Conservation (phyloP, 2,329 filamentous ascomycete genomes). For the Orbilia brochopaga region DNA sequence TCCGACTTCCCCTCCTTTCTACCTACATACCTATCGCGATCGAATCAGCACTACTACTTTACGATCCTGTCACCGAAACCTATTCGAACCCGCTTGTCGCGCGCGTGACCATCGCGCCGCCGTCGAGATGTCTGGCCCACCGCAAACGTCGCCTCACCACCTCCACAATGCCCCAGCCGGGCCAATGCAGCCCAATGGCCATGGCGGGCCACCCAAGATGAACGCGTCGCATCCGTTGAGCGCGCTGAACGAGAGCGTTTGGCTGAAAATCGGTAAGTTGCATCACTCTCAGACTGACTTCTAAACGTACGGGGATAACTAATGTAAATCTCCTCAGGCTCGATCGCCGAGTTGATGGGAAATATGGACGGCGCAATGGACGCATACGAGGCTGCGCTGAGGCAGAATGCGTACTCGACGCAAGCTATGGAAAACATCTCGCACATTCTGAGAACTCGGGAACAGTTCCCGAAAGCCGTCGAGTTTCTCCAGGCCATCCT, state of each 20-base stretch:
- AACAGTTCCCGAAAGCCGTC: slow-evolving; percentile 91
- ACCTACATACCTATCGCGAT: neutral
- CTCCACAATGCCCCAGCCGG: slow-evolving; percentile 71
- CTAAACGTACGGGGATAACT: slow-evolving; percentile 24
- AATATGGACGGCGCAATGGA: slow-evolving; percentile 86
- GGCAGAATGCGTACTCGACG: slow-evolving; percentile 85
- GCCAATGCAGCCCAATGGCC: slow-evolving; percentile 65
- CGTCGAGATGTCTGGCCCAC: slow-evolving; percentile 78
- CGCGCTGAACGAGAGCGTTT: slow-evolving; percentile 82
- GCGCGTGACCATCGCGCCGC: slow-evolving; percentile 77
- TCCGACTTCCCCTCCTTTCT: neutral
- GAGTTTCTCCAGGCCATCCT: slow-evolving; percentile 91
- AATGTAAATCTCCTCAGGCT: slow-evolving; percentile 65
- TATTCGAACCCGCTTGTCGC: slow-evolving; percentile 6
- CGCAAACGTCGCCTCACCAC: slow-evolving; percentile 65
- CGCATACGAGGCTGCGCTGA: slow-evolving; percentile 87
- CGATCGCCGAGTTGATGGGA: slow-evolving; percentile 83
- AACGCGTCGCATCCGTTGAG: slow-evolving; percentile 76
- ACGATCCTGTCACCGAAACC: neutral
- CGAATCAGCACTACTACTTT: too few relatives aligned
- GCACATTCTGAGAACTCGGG: slow-evolving; percentile 84
- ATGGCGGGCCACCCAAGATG: slow-evolving; percentile 63
- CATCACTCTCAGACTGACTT: slow-evolving; percentile 22
- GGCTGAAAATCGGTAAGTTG: slow-evolving; percentile 85
- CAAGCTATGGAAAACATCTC: slow-evolving; percentile 94